Base-by-base conservation (phyloP, 495 filamentous ascomycete genomes). In the Lepidopterella palustris region DNA sequence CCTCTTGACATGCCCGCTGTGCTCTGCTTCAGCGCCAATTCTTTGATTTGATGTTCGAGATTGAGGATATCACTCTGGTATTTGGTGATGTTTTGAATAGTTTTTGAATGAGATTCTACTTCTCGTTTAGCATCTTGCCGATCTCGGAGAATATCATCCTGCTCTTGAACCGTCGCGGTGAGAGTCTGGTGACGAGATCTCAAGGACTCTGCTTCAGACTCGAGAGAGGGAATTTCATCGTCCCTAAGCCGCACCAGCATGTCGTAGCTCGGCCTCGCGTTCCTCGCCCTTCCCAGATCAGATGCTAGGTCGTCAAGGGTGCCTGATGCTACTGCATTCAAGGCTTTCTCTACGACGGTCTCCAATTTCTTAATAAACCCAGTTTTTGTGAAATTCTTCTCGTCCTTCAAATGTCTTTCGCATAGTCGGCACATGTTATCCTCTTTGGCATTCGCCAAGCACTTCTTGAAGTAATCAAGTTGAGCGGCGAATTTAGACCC, bases 401-500 rank as follows among this genome's bases (percentile, higher is more conserved):
- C 74, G 53, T 76, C 80, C 42, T 76, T 77, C 72, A 95, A 88
- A 0, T 72, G 54, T 31, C 88, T 77, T 25, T 77, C 72, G 67
- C 92, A 97, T 32, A 90, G 80, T 18, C 80, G 76, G 71, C 92
- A 97, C 21, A 76, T 76, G 59, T 89, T 84, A 18, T 82, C 72
- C 31, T 79, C 72, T 28, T 84, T 78, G 3, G 83, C 81, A 21
- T 71, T 76, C 6, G 82, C 76, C 40, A 87, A 68, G 66, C 83
- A 87, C 23, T 78, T 78, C 1, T 68, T 69, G 64, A 86, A 88
- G 70, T 85, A 95, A 5, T 82, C 76, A 45, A 80, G 77, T 60
- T 89, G 73, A 35, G 81, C 78, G 18, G 79, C 77, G 58, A 78
- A 84, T 42, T 85, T 79, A 40, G 83, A 81, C 0, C 83, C 68